Evolutionary conservation across 345 rosid genomes (phyloP).

Genomic region (Lepidium didymum): DNA sequence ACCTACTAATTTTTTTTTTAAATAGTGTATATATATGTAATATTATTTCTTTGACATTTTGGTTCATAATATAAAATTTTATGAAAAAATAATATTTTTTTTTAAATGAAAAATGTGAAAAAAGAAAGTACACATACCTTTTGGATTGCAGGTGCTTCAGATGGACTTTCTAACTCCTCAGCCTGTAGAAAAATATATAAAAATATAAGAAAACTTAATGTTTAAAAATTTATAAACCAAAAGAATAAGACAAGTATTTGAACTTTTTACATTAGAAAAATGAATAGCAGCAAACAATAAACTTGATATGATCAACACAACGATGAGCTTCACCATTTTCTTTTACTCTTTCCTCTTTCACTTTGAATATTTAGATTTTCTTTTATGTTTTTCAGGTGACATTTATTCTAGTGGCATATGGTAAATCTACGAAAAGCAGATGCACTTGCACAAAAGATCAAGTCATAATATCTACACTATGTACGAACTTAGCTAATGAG

Average conservation of each 20-base stretch:
- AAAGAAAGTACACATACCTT: conserved; percentile 2
- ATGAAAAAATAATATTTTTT: too few relatives aligned
- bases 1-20: neutral
- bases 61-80: too few relatives aligned
- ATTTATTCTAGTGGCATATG: too few relatives aligned
- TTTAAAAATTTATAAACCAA: neutral
- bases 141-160: neutral
- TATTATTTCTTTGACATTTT: neutral
- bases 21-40: neutral
- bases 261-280: conserved; percentile 4
- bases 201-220: neutral
- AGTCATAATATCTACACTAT: too few relatives aligned
- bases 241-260: neutral
- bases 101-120: too few relatives aligned
- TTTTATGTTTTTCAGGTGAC: neutral
- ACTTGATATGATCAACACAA: neutral
- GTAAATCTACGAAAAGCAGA: too few relatives aligned
- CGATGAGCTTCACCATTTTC: neutral
- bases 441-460: too few relatives aligned
- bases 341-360: neutral
- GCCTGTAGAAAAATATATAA: neutral
- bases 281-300: conserved; percentile 7
- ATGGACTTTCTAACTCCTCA: neutral
- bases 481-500: too few relatives aligned
- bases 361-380: neutral